Base-by-base conservation (phyloP, 1,139 yeast genomes). In the Magnusiomyces ingens region DNA sequence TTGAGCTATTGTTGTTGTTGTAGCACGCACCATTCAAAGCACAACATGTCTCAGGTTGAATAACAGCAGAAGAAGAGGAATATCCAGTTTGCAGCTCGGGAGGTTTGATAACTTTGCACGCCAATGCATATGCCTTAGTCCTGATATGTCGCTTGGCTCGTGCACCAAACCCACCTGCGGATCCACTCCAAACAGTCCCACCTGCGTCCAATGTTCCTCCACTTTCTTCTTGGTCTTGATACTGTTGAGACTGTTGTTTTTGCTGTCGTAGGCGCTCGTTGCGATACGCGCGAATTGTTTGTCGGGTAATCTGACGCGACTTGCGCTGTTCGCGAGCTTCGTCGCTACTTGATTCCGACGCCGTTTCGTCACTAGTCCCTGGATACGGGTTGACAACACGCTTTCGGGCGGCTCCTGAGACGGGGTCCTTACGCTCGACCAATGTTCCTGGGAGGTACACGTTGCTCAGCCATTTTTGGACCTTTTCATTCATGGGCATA, bases 401-500 rank as follows among this genome's bases (percentile, higher is more conserved):
- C 11, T 12, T 17, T 21, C 26, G 38, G 32, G 8, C 32, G 44
- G 48, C 32, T 37, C n/a, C 43, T 45, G 47, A 52, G 50, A 41
- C 49, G 42, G 17, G 46, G 12, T 19, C 49, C 43, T n/a, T 50
- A 35, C 12, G 10, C 6, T 11, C 41, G 13, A 19, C 35, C 4
- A 35, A 21, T 3, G 48, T 49, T 12, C 21, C 22, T 8, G 38
- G 45, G 10, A 49, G 18, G 32, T 17, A 51, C 10, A 48, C 32
- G 17, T 43, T 51, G 21, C 49, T 57, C 15, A 62, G 55, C 67
- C 67, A 63, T 17, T 48, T 49, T 3, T 47, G 19, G 6, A 63
- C 64, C 50, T 63, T 63, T 19, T 56, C 58, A 15, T 55, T 47
- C 49, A 48, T 58, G 17, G 55, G 54, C 65, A 63, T 62, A 44